Evolutionary conservation across 192 early-diverging fungal species (phyloP), one percentile per base, ranked within the genome.

Genomic region (Phycomyces blakesleeanus): DNA sequence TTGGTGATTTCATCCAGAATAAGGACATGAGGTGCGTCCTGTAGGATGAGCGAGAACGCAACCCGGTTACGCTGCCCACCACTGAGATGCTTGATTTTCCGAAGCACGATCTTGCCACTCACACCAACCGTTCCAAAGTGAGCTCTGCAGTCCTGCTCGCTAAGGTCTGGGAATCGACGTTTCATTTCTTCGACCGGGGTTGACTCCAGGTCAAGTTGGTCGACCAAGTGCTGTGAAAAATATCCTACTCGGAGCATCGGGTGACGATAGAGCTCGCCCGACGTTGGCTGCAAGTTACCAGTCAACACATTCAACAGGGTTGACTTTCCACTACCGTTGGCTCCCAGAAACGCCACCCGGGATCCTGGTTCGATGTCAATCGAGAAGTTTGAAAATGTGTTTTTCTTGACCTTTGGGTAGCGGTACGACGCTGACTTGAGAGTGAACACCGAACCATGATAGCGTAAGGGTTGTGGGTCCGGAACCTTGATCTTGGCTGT

Each of bases 31-130:
- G 88, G 88, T 54, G 75, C 70, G 20, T 79, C 77, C 38, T 81
- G 78, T 51, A 87, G 75, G 69, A 87, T 82, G 7, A 85, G 68
- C 2, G 90, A 89, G 67, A 94, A 76, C 0, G 88, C 88, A 42
- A 97, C 83, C 16, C 94, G 76, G 18, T 85, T 87, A 42, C 83
- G 75, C 74, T 97, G 91, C 27, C 95, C 95, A 51, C 95, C 95
- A 67, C 83, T 87, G 18, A 97, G 76, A 0, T 74, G 75, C 20
- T 70, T 59, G 63, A 96, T 78, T 0, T 84, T 82, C 37, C 82
- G 71, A 2, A 78, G 61, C 6, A 86, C 90, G 2, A 86, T 59
- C 0, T 77, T 66, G 16, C 90, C 90, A 27, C 77, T 80, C 21
- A 96, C 62, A 29, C 91, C 92, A 77, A 91, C 90, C 14, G 82